Conservation (phyloP, 73 alveolate genomes). For the Paramecium pentaurelia region DNA sequence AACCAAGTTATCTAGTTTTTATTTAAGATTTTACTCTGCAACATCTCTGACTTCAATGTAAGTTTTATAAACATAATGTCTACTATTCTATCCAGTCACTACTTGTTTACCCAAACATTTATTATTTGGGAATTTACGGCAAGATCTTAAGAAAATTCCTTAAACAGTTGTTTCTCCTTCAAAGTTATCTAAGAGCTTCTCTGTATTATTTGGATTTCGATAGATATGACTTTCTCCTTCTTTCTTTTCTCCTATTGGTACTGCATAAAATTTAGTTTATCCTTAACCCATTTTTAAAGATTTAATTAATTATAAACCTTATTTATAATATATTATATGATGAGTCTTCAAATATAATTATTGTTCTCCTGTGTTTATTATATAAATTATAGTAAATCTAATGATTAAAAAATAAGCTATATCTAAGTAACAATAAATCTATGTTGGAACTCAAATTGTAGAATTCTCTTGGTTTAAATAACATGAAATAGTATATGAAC, state of each 20-base stretch:
- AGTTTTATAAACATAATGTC: not conserved
- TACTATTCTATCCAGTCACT: not conserved
- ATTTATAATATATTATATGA: too few species aligned
- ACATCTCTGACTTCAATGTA: not conserved
- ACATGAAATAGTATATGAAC: not conserved
- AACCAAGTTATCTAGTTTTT: not conserved
- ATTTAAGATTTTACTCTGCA: not conserved
- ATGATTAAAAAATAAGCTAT: not conserved
- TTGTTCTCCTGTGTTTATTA: not conserved
- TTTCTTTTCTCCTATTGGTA: slow-evolving; percentile 68
- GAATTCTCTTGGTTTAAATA: not conserved
- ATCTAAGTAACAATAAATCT: not conserved
- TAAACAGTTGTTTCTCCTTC: slow-evolving; percentile 26
- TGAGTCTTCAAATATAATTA: too few species aligned
- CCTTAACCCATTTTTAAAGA: not conserved
- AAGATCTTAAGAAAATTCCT: not conserved
- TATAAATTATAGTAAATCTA: not conserved
- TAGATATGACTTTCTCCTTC: slow-evolving; percentile 74
- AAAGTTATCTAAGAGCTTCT: not conserved
- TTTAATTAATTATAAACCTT: too few species aligned
- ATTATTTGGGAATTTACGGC: slow-evolving; percentile 7
- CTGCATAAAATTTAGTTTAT: slow-evolving; percentile 64
- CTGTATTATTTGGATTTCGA: slow-evolving; percentile 69
- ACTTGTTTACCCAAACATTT: not conserved
- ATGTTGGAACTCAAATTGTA: not conserved